Evolutionary conservation across 495 filamentous ascomycete genomes (phyloP).

Genomic region (Sordaria brevicollis): DNA sequence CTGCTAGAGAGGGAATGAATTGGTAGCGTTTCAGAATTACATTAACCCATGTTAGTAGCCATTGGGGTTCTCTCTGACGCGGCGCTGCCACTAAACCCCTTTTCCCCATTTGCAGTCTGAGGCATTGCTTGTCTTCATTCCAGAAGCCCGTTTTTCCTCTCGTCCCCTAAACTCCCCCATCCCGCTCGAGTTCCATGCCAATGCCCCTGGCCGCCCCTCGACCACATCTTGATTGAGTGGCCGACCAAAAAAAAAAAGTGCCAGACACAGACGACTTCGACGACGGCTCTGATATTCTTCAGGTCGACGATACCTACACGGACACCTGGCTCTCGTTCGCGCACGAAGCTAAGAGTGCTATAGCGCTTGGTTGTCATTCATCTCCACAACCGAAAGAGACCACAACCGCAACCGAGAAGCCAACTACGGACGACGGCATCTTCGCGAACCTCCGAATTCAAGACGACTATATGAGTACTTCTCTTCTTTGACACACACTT

Average conservation of each 20-base stretch:
- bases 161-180: background rate
- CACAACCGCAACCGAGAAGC: background rate
- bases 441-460: background rate
- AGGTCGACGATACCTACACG: background rate
- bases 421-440: background rate
- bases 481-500: slow-evolving; percentile 6
- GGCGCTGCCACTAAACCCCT: background rate
- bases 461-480: background rate
- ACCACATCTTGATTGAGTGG: background rate
- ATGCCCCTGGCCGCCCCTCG: background rate
- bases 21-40: background rate
- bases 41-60: background rate
- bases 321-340: background rate
- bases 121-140: background rate
- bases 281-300: background rate
- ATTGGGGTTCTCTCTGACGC: background rate
- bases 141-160: background rate
- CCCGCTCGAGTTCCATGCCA: background rate
- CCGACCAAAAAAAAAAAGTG: background rate
- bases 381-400: background rate
- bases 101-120: background rate
- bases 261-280: background rate
- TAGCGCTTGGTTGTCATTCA: background rate
- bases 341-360: background rate
- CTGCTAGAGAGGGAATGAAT: background rate